Evolutionary conservation across 306 rosid species (phyloP).

Genomic region (Vigna trinervia): DNA sequence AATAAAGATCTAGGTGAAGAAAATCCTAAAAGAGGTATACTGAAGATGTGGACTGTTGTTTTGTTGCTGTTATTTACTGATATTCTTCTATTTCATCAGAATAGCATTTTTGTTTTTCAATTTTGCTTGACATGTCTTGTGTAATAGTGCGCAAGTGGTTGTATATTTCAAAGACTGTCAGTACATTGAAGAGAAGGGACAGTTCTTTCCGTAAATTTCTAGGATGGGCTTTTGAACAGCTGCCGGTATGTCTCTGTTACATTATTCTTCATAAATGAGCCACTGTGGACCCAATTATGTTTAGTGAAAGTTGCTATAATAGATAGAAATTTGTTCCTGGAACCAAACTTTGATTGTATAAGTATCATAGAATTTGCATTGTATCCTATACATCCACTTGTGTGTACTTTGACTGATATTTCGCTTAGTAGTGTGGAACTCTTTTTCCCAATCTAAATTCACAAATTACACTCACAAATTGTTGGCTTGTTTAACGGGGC

Average conservation of each 20-base stretch:
- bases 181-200: conserved; percentile 71
- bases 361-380: neutral
- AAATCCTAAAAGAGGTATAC: conserved; percentile 56
- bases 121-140: conserved; percentile 44
- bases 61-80: conserved; percentile 33
- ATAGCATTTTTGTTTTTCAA: neutral
- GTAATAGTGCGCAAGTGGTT: conserved; percentile 59
- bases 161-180: conserved; percentile 55
- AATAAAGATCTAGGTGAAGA: conserved; percentile 43
- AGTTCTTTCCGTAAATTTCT: conserved; percentile 60
- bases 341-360: conserved; percentile 3
- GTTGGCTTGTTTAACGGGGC: conserved; percentile 6
- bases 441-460: neutral
- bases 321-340: neutral
- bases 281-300: neutral
- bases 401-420: neutral
- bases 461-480: conserved; percentile 19
- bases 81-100: conserved; percentile 17
- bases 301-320: conserved; percentile 13
- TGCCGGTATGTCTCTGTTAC: conserved; percentile 58
- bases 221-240: conserved; percentile 62
- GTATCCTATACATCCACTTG: neutral
- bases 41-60: conserved; percentile 21
- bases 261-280: conserved; percentile 8
- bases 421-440: conserved; percentile 6